These are phyloP conservation scores for Corylus americana DNA, from an alignment of 306 rosid species.

Conservation along the genomic window DNA sequence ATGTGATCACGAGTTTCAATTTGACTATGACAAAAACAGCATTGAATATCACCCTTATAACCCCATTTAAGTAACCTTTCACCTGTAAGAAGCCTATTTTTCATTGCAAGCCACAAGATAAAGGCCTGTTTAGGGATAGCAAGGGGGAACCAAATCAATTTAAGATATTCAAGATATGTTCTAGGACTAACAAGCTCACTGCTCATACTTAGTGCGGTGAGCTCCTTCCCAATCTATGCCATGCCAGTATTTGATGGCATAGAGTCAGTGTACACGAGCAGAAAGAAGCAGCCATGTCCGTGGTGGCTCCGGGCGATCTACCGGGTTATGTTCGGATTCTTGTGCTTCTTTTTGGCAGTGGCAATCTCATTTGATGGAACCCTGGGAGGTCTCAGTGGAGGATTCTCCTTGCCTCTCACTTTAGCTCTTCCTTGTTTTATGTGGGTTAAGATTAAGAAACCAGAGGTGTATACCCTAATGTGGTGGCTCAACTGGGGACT, in stretches of 20 bases:
- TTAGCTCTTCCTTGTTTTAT: slow-evolving; percentile 50
- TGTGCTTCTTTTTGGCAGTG: slow-evolving; percentile 37
- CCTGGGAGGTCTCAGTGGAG: slow-evolving; percentile 46
- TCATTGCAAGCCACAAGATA: too few species aligned
- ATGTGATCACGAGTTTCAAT: too few species aligned
- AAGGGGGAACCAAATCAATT: too few species aligned
- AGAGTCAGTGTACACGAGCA: slow-evolving; percentile 40
- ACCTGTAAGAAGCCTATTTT: too few species aligned
- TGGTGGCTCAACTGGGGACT: slow-evolving; percentile 46
- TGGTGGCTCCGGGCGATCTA: slow-evolving; percentile 46
- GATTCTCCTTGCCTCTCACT: slow-evolving; percentile 51
- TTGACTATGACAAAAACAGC: too few species aligned
- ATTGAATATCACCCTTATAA: too few species aligned
- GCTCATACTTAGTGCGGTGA: slow-evolving; percentile 38
- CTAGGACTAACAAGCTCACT: slow-evolving; percentile 39
- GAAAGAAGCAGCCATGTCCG: slow-evolving; percentile 43
- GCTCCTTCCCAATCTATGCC: slow-evolving; percentile 51
- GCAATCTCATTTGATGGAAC: slow-evolving; percentile 44
- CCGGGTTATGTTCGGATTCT: slow-evolving; percentile 33
- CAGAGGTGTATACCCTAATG: slow-evolving; percentile 20
- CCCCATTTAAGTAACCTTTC: too few species aligned
- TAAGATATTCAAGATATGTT: slow-evolving; percentile 32
- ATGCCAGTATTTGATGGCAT: slow-evolving; percentile 57
- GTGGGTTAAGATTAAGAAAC: slow-evolving; percentile 58
- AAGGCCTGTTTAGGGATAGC: too few species aligned